Evolutionary conservation across 2,329 filamentous ascomycete species (phyloP).

Genomic region (Colletotrichum neosansevieriae): DNA sequence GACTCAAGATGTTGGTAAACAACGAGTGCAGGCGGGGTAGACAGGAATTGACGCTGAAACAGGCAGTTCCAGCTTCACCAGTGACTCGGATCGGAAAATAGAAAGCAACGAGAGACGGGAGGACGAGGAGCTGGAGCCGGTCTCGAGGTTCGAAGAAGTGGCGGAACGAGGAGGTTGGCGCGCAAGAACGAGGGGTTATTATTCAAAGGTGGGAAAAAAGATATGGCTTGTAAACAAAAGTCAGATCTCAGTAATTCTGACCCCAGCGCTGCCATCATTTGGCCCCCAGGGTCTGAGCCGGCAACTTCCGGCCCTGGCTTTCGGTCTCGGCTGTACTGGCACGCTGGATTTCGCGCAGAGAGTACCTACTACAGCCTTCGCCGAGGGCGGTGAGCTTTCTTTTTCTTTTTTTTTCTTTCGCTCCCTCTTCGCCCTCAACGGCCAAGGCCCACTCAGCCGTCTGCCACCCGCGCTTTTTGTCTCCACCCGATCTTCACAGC

Average conservation of each 20-base stretch:
- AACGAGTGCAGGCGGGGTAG: conserved; percentile 37
- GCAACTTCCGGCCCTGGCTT: conserved; percentile 31
- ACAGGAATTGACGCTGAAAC: conserved; percentile 40
- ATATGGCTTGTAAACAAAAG: conserved; percentile 39
- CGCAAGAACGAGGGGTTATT: conserved; percentile 39
- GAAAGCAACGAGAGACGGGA: background rate
- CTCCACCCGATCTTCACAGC: conserved; percentile 6
- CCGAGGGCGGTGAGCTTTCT: conserved; percentile 21
- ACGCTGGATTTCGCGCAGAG: conserved; percentile 8
- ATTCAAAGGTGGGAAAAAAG: conserved; percentile 36
- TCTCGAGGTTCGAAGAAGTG: conserved; percentile 12
- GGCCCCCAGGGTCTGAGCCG: conserved; percentile 30
- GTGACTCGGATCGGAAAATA: conserved; percentile 9
- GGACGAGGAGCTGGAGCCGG: conserved; percentile 23
- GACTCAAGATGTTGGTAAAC: conserved; percentile 36
- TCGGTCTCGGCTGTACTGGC: conserved; percentile 16
- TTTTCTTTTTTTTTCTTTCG: background rate
- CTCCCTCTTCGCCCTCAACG: background rate
- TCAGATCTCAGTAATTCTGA: conserved; percentile 34
- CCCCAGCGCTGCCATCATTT: conserved; percentile 30
- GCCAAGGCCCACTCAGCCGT: background rate
- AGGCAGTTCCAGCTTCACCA: conserved; percentile 34
- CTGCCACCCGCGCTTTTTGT: background rate
- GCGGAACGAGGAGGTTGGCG: conserved; percentile 31
- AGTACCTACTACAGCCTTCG: conserved; percentile 4